Evolutionary conservation across 306 rosid genomes (phyloP).

Genomic region (Cucumis hystrix): DNA sequence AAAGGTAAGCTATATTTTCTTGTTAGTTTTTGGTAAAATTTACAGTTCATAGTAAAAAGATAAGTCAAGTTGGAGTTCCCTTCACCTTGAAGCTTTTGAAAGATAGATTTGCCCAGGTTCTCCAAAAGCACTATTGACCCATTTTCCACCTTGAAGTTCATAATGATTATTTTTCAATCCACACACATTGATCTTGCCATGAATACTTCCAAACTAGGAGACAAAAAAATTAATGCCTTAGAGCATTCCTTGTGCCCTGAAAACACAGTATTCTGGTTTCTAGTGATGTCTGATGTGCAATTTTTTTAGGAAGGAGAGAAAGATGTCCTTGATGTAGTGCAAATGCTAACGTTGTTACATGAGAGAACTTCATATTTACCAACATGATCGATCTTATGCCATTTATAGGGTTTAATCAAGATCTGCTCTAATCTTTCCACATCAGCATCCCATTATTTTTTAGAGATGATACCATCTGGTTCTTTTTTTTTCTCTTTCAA

Average conservation of each 20-base stretch:
- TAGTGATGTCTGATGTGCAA: neutral
- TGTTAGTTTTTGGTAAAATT: neutral
- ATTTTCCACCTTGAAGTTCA: neutral
- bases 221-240: neutral
- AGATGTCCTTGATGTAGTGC: neutral
- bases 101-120: neutral
- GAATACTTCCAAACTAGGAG: neutral
- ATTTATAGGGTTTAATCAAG: neutral
- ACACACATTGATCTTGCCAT: neutral
- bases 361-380: neutral
- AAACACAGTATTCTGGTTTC: neutral
- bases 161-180: neutral
- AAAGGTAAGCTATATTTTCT: neutral
- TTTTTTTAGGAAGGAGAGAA: neutral
- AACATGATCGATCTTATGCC: neutral
- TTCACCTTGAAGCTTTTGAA: neutral
- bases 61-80: neutral
- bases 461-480: neutral
- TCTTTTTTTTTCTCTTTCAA: neutral
- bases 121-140: neutral
- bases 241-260: neutral
- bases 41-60: neutral
- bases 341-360: neutral
- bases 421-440: neutral
- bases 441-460: neutral